Conservation (phyloP, 441 rosid species). For the Dalechampia spathulata region DNA sequence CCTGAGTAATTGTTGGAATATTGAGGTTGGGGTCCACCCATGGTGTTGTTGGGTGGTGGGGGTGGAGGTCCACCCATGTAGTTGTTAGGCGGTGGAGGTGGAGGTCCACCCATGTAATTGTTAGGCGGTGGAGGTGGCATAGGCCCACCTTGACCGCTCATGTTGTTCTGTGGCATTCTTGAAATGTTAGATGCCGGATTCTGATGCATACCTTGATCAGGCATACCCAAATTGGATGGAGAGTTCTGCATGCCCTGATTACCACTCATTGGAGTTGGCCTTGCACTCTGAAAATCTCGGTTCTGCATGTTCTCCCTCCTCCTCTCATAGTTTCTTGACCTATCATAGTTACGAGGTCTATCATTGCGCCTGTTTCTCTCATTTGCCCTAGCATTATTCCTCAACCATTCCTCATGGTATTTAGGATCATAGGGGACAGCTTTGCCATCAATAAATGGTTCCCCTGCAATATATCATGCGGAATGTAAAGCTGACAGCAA, state of each 20-base stretch:
- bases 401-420: slow-evolving; percentile 94
- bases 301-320: slow-evolving; percentile 73
- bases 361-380: slow-evolving; percentile 83
- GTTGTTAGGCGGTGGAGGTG: neutral
- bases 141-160: slow-evolving; percentile 2
- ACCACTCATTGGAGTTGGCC: slow-evolving; percentile 13
- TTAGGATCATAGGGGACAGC: slow-evolving; percentile 95
- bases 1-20: neutral
- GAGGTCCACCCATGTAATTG: slow-evolving; percentile 9
- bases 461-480: slow-evolving; percentile 37
- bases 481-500: neutral
- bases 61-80: neutral
- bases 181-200: slow-evolving; percentile 15
- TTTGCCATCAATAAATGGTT: slow-evolving; percentile 87
- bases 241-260: slow-evolving; percentile 29
- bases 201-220: neutral
- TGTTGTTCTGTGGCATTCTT: slow-evolving; percentile 15
- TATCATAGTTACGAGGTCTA: slow-evolving; percentile 65
- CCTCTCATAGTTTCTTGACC: slow-evolving; percentile 77
- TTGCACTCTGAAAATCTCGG: slow-evolving; percentile 21
- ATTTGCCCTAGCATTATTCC: slow-evolving; percentile 76
- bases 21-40: neutral
- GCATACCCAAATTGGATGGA: slow-evolving; percentile 11
- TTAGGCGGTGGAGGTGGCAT: slow-evolving; percentile 8
- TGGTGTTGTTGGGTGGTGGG: neutral